These are phyloP conservation scores for Xylaria sp. DNA, from an alignment of 2,329 filamentous ascomycete species.

Conservation along the genomic window DNA sequence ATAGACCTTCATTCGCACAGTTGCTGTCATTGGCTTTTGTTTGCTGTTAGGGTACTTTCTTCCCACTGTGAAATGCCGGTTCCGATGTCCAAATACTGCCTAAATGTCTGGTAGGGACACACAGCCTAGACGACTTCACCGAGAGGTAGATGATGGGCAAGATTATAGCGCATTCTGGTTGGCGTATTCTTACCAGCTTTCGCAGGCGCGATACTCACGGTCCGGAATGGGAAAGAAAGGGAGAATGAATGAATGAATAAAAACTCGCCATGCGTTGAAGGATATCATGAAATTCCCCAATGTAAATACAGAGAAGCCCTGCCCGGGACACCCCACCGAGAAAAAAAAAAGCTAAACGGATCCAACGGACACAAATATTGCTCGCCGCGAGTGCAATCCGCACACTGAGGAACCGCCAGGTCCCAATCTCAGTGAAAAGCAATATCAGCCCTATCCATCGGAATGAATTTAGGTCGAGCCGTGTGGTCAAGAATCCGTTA, in stretches of 20 bases:
- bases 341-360: constrained; percentile 33
- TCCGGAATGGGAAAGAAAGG: constrained; percentile 14
- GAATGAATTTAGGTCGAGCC: background rate
- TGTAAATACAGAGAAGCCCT: constrained; percentile 34
- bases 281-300: constrained; percentile 43
- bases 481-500: background rate
- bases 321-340: constrained; percentile 27
- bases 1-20: background rate
- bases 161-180: background rate
- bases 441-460: constrained; percentile 1
- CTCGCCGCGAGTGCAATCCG: background rate
- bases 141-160: constrained; percentile 13
- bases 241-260: background rate
- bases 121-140: constrained; percentile 1
- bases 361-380: constrained; percentile 25
- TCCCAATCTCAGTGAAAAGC: background rate
- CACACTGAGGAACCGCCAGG: background rate
- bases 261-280: constrained; percentile 36
- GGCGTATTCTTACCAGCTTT: constrained; percentile 2
- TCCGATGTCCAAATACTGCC: constrained; percentile 8
- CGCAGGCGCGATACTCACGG: background rate
- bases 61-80: background rate
- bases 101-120: background rate
- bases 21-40: constrained; percentile 6
- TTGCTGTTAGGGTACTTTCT: background rate